Base-by-base conservation (phyloP, 176 grass and related monocot genomes). In the Lolium perenne region DNA sequence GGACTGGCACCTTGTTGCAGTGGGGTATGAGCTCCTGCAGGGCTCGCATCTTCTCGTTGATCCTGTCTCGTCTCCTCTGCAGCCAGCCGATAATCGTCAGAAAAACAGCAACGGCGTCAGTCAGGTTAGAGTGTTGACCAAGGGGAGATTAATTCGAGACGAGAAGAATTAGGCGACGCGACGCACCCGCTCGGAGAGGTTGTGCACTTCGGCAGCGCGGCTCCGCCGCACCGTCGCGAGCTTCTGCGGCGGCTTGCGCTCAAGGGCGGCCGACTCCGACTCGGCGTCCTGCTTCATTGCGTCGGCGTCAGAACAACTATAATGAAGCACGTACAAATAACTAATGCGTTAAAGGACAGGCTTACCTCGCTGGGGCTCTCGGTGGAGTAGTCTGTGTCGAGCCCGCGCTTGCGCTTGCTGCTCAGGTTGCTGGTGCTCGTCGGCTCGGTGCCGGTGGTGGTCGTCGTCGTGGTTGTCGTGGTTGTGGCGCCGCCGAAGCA, bases 1-100 rank as follows among this genome's bases (percentile, higher is more conserved):
- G 25, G 62, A 65, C 12, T 46, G 11, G 3, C 9, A 98, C 93
- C 89, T 98, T 98, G 91, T 98, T 98, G 62, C 96, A 95, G 91
- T 95, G 86, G 76, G 96, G 96, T 79, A 98, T 98, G 84, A 98
- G 93, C 62, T 95, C 93, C 54, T 98, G 93, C 81, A 98, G 80
- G 38, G 96, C 96, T 79, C 93, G 90, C 93, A 98, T 98, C 81
- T 98, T 98, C 82, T 98, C 88, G 73, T 98, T 98, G 20, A 98
- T 98, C 87, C 96, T 86, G 79, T 98, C 96, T 63, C 96, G 93
- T 92, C 96, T 94, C 91, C 85, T 94, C 96, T 98, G 83, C 89
- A 92, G n/a, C n/a, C n/a, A n/a, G n/a, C n/a, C n/a, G n/a, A n/a
- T n/a, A n/a, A 10, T 0, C 48, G 47, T 72, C 40, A 8, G 26